Evolutionary conservation across 768 basidiomycete genomes (phyloP), one percentile per base, ranked within the genome.

Genomic region (Tylopilus vinaceipallidus): DNA sequence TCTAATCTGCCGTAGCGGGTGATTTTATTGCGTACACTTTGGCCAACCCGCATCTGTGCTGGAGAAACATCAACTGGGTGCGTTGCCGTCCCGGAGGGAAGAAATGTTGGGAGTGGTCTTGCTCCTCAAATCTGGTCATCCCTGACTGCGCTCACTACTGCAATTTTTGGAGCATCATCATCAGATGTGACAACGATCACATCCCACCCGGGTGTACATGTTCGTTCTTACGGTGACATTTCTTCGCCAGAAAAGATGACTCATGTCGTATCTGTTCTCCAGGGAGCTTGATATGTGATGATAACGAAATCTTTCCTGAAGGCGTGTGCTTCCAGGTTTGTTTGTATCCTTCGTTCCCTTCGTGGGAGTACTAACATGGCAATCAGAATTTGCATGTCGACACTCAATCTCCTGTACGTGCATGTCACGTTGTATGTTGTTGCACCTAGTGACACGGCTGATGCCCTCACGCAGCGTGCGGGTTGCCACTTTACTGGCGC

Each of bases 81-180:
- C 47, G 47, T 20, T 20, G 47, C 48, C 13, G 24, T 13, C 47
- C 52, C 29, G 26, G 33, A 9, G 45, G 24, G 13, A 20, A 34
- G 0, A 12, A 33, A 14, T 40, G n/a, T 27, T 43, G 19, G 23
- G 20, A 27, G 6, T 53, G 52, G 52, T 16, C 5, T 19, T 53
- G 52, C 30, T 12, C 2, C 53, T 10, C 54, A n/a, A 5, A 45
- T 55, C 23, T 19, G 26, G n/a, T n/a, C 24, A 43, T 55, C 11
- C 51, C 54, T 0, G 41, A 47, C 2, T 11, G 27, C 11, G 16
- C 42, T 10, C 47, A 8, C 14, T 12, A 23, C n/a, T 47, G n/a
- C 23, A 3, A 35, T 3, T 55, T 47, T 45, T 55, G 50, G 45
- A 53, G 45, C n/a, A 47, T 53, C 45, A 44, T 55, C 23, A 7